Evolutionary conservation across 176 grass and related monocot species (phyloP).

Genomic region (Lolium rigidum): DNA sequence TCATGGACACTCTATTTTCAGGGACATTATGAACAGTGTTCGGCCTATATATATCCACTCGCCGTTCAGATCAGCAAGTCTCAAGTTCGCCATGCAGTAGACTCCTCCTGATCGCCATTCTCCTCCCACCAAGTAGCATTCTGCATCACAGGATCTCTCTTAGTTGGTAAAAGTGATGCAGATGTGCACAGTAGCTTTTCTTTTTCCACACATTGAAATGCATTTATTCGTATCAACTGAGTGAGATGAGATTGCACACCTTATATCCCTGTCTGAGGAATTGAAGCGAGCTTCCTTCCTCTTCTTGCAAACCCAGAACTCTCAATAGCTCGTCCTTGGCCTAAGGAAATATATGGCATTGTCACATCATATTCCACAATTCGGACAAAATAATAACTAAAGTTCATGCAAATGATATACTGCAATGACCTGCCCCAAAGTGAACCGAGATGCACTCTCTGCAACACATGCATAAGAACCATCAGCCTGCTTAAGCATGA

Average conservation of each 20-base stretch:
- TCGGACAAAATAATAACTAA: too few relatives aligned
- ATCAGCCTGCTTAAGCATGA: slow-evolving; percentile 92
- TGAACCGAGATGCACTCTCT: slow-evolving; percentile 88
- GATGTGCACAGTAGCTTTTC: not conserved
- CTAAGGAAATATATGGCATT: slow-evolving; percentile 37
- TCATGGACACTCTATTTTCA: not conserved
- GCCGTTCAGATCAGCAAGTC: not conserved
- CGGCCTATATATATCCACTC: not conserved
- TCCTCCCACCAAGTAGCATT: slow-evolving; percentile 99
- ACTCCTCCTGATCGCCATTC: slow-evolving; percentile 76
- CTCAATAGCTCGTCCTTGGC: slow-evolving; percentile 91
- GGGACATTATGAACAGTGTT: slow-evolving; percentile 9
- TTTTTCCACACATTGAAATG: not conserved
- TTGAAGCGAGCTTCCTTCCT: slow-evolving; percentile 87
- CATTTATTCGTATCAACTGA: too few relatives aligned
- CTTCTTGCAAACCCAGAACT: slow-evolving; percentile 94
- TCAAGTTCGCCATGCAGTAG: slow-evolving; percentile 85
- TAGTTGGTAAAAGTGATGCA: not conserved
- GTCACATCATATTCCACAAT: not conserved
- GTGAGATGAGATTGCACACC: slow-evolving; percentile 47
- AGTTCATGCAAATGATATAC: not conserved
- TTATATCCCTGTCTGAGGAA: slow-evolving; percentile 98
- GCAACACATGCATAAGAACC: slow-evolving; percentile 96
- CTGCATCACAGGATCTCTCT: slow-evolving; percentile 48
- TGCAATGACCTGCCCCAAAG: slow-evolving; percentile 81